These are phyloP conservation scores for Capsicum baccatum DNA, from an alignment of 257 asterid genomes.

Conservation along the genomic window DNA sequence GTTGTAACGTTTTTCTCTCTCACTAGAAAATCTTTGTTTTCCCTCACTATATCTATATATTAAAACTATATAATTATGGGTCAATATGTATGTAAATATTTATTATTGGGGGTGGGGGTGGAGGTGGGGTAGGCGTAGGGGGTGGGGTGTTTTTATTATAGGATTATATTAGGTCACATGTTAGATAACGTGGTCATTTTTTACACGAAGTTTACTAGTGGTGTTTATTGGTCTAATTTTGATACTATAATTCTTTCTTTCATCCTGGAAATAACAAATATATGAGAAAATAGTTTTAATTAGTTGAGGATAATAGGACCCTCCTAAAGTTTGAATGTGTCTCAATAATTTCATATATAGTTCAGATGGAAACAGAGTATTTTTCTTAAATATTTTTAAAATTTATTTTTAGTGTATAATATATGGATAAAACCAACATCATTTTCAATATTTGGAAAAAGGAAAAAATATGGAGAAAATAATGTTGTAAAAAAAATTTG, in stretches of 20 bases:
- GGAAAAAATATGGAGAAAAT: neutral
- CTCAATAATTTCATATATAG: too few species aligned
- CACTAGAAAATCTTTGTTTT: conserved; percentile 3
- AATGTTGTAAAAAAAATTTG: neutral
- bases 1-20: conserved; percentile 20
- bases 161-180: conserved; percentile 24
- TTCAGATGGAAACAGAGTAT: too few species aligned
- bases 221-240: conserved; percentile 5
- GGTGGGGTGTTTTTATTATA: neutral
- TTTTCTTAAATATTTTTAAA: neutral
- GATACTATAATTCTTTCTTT: neutral
- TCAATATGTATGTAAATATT: neutral
- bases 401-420: neutral
- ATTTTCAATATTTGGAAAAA: neutral
- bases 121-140: neutral
- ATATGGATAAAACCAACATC: neutral
- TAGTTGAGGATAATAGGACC: too few species aligned
- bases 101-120: neutral
- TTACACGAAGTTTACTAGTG: conserved; percentile 21
- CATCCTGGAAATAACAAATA: neutral
- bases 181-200: conserved; percentile 27
- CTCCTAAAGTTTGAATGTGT: too few species aligned
- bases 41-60: conserved; percentile 27
- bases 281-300: too few species aligned
- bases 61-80: neutral